Conservation (phyloP, 2,329 filamentous ascomycete species). For the Aspergillus caelatus region DNA sequence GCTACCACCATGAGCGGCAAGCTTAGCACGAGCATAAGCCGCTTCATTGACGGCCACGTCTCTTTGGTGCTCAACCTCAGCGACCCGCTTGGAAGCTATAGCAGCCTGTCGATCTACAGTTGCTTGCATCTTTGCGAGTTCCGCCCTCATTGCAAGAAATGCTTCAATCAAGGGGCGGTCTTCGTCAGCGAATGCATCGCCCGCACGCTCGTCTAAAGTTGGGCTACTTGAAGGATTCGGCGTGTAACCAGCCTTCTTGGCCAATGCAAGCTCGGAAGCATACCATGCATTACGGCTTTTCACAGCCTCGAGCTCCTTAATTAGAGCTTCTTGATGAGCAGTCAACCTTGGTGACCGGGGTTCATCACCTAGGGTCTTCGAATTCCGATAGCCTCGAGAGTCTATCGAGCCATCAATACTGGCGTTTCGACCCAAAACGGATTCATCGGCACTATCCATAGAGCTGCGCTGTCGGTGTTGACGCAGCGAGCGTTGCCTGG, state of each 20-base stretch:
- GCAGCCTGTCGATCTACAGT: conserved; percentile 88
- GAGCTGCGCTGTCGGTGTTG: conserved; percentile 65
- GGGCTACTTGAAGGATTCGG: conserved; percentile 71
- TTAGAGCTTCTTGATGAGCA: conserved; percentile 62
- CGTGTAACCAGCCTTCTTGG: conserved; percentile 84
- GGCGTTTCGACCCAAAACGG: conserved; percentile 46
- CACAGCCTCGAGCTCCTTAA: conserved; percentile 82
- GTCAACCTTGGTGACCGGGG: conserved; percentile 49
- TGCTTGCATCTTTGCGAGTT: conserved; percentile 84
- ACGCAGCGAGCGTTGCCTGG: conserved; percentile 56
- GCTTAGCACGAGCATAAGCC: conserved; percentile 89
- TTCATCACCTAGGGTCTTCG: conserved; percentile 45
- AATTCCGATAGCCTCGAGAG: conserved; percentile 42
- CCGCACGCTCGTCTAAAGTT: conserved; percentile 72
- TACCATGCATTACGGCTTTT: conserved; percentile 96
- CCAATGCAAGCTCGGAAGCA: conserved; percentile 88
- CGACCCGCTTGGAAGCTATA: conserved; percentile 83
- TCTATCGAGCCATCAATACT: conserved; percentile 47
- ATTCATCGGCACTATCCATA: conserved; percentile 69
- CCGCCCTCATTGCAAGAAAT: conserved; percentile 84
- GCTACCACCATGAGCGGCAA: conserved; percentile 79
- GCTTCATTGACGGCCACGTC: conserved; percentile 94
- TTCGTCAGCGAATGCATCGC: conserved; percentile 85
- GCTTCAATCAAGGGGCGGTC: conserved; percentile 92
- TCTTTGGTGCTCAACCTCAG: conserved; percentile 90